Base-by-base conservation (phyloP, 768 basidiomycete genomes). In the Rhizopogon vesiculosus region DNA sequence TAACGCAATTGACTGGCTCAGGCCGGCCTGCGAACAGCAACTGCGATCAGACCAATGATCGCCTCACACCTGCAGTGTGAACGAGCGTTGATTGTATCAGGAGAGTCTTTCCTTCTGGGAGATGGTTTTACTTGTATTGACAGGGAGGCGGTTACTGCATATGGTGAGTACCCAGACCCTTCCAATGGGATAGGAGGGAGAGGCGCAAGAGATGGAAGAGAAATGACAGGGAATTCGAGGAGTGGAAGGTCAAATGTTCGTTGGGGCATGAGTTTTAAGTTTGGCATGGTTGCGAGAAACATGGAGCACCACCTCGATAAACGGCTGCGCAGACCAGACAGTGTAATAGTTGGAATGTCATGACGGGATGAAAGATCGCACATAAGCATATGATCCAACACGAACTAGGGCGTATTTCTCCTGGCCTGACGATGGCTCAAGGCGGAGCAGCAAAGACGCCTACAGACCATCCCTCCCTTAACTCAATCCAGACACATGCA, bases 341-440 rank as follows among this genome's bases (percentile, higher is more conserved):
- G 71, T 0, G 92, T 92, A 3, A 93, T 78, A 12, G 93, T 68
- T 33, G 80, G 78, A 4, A 80, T 75, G 45, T 74, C 67, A 35
- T 74, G 74, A 43, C 62, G 65, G 22, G 76, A 72, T 1, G 79
- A 72, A 15, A 76, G 75, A 51, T 89, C 83, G 61, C 78, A 84
- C 33, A 93, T 76, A 29, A 83, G 73, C 54, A 96, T 69, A 66
- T 99, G 96, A 63, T 97, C 93, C 65, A 82, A 84, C 33, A 97
- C 74, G 55, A 94, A 85, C 3, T 91, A 87, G 0, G 84, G 71
- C 0, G 88, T 88, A 51, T 46, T 75, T 75, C 16, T 83, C 79
- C 18, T 79, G 74, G 13, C 76, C 67, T 3, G 80, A 74, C 6
- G 74, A 65, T 45, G 79, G 76, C 49, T 90, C 87, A 2, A 83